Percentiles rank a stretch among this genome's conserved stretches.
Conservation (phyloP, 1,284 basidiomycete genomes). For the Ganoderma resinaceum region DNA sequence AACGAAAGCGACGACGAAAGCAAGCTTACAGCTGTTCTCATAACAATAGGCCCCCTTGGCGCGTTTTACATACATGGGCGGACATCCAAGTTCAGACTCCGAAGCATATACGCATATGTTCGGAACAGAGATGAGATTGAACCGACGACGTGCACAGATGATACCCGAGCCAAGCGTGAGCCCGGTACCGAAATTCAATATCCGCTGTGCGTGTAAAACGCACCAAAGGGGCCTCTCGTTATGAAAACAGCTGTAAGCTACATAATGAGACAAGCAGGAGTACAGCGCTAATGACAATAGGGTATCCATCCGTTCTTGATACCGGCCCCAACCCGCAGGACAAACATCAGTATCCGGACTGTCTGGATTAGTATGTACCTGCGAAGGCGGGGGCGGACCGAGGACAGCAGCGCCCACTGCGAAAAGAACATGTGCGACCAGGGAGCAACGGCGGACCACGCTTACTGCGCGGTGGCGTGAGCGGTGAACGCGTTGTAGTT, state of each 20-base stretch:
- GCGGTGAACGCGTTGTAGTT: constrained; percentile 73
- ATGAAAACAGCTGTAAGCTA: too few relatives aligned
- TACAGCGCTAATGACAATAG: constrained; percentile 5
- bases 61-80: too few relatives aligned
- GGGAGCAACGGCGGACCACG: neutral
- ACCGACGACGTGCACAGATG: too few relatives aligned
- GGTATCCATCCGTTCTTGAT: constrained; percentile 8
- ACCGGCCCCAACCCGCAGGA: constrained; percentile 17
- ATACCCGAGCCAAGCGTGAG: too few relatives aligned
- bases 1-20: neutral
- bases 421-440: neutral
- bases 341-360: constrained; percentile 6
- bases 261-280: constrained; percentile 6
- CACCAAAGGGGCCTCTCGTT: too few relatives aligned
- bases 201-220: too few relatives aligned
- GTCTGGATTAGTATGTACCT: neutral
- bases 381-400: neutral
- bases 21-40: too few relatives aligned
- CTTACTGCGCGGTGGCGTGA: constrained; percentile 40
- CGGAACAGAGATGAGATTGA: too few relatives aligned
- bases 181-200: too few relatives aligned
- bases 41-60: too few relatives aligned
- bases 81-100: too few relatives aligned
- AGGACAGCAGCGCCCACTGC: constrained; percentile 15
- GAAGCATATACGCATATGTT: too few relatives aligned